A percentile compares a stretch with the other conserved stretches of the same genome.
Evolutionary conservation across 202 grass and related monocot genomes (phyloP).

Genomic region (Eragrostis tef): DNA sequence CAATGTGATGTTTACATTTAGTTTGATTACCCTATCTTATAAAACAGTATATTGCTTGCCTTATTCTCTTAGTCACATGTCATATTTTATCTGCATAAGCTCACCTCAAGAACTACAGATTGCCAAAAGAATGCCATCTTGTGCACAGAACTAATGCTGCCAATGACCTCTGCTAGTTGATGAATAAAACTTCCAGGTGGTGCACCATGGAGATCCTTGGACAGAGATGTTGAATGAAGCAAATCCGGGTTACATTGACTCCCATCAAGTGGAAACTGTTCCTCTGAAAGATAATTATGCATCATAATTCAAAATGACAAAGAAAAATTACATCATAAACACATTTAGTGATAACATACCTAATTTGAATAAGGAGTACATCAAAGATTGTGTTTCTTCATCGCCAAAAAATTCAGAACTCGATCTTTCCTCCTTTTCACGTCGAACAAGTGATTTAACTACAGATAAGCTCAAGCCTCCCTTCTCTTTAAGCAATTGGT

Average conservation of each 20-base stretch:
- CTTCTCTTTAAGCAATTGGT: slow-evolving; percentile 77
- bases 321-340: slow-evolving; percentile 6
- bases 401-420: slow-evolving; percentile 63
- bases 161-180: slow-evolving; percentile 71
- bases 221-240: slow-evolving; percentile 48
- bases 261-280: slow-evolving; percentile 44
- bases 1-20: slow-evolving; percentile 39
- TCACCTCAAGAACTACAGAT: slow-evolving; percentile 71
- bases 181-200: slow-evolving; percentile 85
- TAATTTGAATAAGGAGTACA: slow-evolving; percentile 69
- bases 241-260: slow-evolving; percentile 47
- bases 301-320: slow-evolving; percentile 45
- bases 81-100: slow-evolving; percentile 40
- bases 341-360: slow-evolving; percentile 51
- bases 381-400: slow-evolving; percentile 77
- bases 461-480: slow-evolving; percentile 79
- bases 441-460: slow-evolving; percentile 89
- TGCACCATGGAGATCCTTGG: slow-evolving; percentile 76
- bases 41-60: slow-evolving; percentile 4
- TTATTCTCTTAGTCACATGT: slow-evolving; percentile 25
- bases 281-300: slow-evolving; percentile 65
- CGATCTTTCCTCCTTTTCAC: slow-evolving; percentile 75
- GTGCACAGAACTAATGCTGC: slow-evolving; percentile 74
- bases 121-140: slow-evolving; percentile 93
- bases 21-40: slow-evolving; percentile 18